Percentiles rank a stretch among this genome's conserved stretches.
phyloP scores from a whole-genome alignment of 1,284 basidiomycete species.

The Ustilago lituana region DNA sequence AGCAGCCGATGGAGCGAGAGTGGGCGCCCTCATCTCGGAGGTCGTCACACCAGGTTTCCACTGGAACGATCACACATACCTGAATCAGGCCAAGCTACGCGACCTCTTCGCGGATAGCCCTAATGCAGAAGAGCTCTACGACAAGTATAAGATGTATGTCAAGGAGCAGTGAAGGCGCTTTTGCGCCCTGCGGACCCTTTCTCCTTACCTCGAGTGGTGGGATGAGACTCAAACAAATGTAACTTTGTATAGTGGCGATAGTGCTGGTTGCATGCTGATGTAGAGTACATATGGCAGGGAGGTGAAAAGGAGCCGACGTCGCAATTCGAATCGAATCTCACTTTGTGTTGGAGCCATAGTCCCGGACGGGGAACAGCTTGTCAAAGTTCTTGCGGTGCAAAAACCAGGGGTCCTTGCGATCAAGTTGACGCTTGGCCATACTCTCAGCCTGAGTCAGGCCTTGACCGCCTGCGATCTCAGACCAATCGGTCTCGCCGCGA shows the following conservation, averaged over 20 bases:
- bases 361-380: constrained; percentile 35
- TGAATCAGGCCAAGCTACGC: constrained; percentile 32
- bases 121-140: constrained; percentile 18
- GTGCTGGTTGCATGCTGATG: not conserved
- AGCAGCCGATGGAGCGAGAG: constrained; percentile 11
- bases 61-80: constrained; percentile 50
- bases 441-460: constrained; percentile 17
- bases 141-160: constrained; percentile 37
- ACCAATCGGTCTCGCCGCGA: constrained; percentile 44
- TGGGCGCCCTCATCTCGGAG: constrained; percentile 49
- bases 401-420: constrained; percentile 52
- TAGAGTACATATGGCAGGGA: constrained; percentile 19
- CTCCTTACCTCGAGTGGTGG: too few species aligned
- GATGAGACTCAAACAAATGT: too few species aligned
- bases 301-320: not conserved
- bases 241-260: not conserved
- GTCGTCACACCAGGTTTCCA: constrained; percentile 52
- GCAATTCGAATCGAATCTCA: not conserved
- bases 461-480: constrained; percentile 11
- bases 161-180: constrained; percentile 21
- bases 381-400: constrained; percentile 50
- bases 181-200: too few species aligned
- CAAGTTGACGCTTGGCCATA: constrained; percentile 17
- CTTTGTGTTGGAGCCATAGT: constrained; percentile 6
- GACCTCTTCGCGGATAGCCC: constrained; percentile 33